Evolutionary conservation across 495 filamentous ascomycete species (phyloP).

Genomic region (Neurospora sp.): DNA sequence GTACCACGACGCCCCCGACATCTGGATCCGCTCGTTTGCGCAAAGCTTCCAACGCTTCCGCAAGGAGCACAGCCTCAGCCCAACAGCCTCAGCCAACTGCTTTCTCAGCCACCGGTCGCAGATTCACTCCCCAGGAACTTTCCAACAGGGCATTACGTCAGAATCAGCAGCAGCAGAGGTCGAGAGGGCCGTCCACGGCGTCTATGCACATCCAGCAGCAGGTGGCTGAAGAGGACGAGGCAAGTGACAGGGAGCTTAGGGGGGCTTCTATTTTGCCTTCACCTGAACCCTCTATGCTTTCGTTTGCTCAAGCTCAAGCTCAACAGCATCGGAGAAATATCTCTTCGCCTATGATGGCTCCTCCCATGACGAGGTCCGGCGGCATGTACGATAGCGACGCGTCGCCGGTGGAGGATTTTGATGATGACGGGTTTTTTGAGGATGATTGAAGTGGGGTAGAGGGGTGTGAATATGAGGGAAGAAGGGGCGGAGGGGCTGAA

Average conservation of each 20-base stretch:
- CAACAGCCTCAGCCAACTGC: constrained; percentile 41
- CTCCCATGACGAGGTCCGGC: constrained; percentile 56
- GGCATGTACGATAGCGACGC: constrained; percentile 64
- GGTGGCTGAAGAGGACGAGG: constrained; percentile 23
- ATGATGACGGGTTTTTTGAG: constrained; percentile 47
- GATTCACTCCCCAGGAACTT: constrained; percentile 38
- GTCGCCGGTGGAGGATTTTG: constrained; percentile 41
- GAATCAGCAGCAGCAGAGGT: background rate
- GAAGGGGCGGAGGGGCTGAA: background rate
- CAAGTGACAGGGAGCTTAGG: constrained; percentile 11
- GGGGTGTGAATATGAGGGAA: background rate
- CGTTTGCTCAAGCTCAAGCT: constrained; percentile 5
- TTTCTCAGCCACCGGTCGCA: constrained; percentile 40
- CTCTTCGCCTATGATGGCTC: constrained; percentile 34
- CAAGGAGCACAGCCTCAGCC: constrained; percentile 17
- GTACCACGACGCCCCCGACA: constrained; percentile 73
- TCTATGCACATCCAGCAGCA: background rate
- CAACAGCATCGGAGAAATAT: background rate
- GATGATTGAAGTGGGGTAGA: constrained; percentile 23
- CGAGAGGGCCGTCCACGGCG: constrained; percentile 21
- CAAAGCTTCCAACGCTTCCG: background rate
- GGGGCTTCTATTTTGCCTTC: background rate
- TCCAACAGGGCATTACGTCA: constrained; percentile 27
- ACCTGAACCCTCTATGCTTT: background rate
- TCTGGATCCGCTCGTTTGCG: constrained; percentile 31